phyloP scores from a whole-genome alignment of 805 yeast genomes.

The Saccharomycopsis babjevae region DNA sequence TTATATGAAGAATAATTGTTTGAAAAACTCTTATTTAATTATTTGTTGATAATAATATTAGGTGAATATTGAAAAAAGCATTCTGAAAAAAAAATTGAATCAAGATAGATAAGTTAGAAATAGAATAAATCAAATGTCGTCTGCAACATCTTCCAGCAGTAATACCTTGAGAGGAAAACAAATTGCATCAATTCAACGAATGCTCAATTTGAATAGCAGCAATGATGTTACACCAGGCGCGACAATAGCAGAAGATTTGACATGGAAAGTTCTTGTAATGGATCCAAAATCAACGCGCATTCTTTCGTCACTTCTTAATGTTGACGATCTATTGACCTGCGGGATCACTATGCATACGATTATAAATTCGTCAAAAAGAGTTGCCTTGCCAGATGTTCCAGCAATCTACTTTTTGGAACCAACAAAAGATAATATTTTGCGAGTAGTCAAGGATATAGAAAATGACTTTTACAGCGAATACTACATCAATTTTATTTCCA shows the following conservation, averaged over 20 bases:
- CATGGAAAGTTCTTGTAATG: constrained; percentile 86
- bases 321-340: constrained; percentile 77
- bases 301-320: constrained; percentile 84
- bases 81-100: not conserved
- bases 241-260: constrained; percentile 51
- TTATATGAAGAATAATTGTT: no score
- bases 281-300: constrained; percentile 77
- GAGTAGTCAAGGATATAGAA: constrained; percentile 63
- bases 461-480: constrained; percentile 67
- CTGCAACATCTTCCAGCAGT: not conserved
- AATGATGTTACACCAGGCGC: constrained; percentile 36
- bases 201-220: constrained; percentile 67
- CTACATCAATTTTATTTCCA: constrained; percentile 80
- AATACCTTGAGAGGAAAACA: constrained; percentile 11
- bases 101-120: not conserved
- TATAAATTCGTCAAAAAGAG: constrained; percentile 51
- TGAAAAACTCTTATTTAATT: no score
- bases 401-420: constrained; percentile 90
- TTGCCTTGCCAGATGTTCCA: constrained; percentile 90
- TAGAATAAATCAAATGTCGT: not conserved
- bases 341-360: constrained; percentile 88
- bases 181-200: constrained; percentile 51
- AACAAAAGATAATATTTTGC: constrained; percentile 59
- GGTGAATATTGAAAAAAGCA: not conserved
- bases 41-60: not conserved